Evolutionary conservation across 2,329 filamentous ascomycete genomes (phyloP).

Genomic region (Colletotrichum karsti): DNA sequence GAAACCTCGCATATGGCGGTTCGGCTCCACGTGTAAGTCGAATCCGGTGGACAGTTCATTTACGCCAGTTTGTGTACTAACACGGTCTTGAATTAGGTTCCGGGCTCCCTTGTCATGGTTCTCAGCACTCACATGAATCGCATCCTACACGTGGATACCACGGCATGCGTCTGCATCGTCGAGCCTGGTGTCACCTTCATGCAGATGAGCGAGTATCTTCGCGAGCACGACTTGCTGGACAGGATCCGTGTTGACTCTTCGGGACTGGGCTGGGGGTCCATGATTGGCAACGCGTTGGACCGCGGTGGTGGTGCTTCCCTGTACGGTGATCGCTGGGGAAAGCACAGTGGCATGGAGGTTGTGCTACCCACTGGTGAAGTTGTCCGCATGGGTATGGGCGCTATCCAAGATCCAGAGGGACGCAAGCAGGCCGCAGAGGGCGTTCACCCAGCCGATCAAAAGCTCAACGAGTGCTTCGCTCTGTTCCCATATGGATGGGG

Average conservation of each 20-base stretch:
- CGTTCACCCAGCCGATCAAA: conserved; percentile 39
- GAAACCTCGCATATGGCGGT: conserved; percentile 63
- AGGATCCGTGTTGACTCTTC: conserved; percentile 52
- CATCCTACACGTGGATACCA: conserved; percentile 58
- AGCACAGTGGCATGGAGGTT: conserved; percentile 51
- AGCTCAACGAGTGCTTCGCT: conserved; percentile 38
- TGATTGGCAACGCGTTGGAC: conserved; percentile 55
- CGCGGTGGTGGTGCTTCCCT: conserved; percentile 55
- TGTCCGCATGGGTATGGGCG: conserved; percentile 56
- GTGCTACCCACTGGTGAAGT: conserved; percentile 54
- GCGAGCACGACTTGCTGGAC: conserved; percentile 45
- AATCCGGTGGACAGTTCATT: too few species aligned
- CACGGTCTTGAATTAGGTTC: conserved; percentile 39
- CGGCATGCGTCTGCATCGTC: conserved; percentile 57
- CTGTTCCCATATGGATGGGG: conserved; percentile 49
- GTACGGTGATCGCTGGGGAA: conserved; percentile 38
- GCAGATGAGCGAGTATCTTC: conserved; percentile 56
- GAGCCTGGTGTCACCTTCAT: conserved; percentile 65
- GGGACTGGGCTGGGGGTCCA: conserved; percentile 50
- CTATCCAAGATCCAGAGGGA: conserved; percentile 45
- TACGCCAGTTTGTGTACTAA: not conserved
- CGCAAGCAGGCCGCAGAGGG: conserved; percentile 36
- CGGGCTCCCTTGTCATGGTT: conserved; percentile 57
- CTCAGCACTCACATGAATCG: conserved; percentile 62
- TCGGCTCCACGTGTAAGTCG: conserved; percentile 52